These are phyloP conservation scores for Breviolum minutum DNA, from an alignment of 73 alveolate genomes.

Conservation along the genomic window DNA sequence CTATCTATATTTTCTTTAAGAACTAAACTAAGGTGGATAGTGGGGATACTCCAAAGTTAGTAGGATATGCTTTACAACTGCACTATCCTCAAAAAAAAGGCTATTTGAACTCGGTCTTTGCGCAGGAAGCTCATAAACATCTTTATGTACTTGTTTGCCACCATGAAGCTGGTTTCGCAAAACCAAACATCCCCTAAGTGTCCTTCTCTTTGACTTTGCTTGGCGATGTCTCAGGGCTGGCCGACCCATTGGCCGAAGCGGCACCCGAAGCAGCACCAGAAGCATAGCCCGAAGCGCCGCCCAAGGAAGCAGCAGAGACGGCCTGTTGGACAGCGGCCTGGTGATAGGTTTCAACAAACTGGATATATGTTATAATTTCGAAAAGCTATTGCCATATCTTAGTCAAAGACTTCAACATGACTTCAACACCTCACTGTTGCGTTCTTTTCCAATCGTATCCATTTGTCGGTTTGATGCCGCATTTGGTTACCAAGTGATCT, in stretches of 20 bases:
- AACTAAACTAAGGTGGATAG: too few species aligned
- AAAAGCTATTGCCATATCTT: too few species aligned
- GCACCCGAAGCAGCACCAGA: conserved; percentile 9
- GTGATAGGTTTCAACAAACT: not conserved
- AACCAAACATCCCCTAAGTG: not conserved
- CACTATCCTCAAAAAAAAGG: not conserved
- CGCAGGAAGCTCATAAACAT: not conserved
- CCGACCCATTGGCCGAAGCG: not conserved
- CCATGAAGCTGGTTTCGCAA: too few species aligned
- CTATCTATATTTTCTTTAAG: too few species aligned
- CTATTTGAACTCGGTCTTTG: not conserved
- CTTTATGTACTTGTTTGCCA: not conserved
- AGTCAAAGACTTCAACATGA: too few species aligned
- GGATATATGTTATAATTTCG: not conserved
- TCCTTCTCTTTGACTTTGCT: conserved; percentile 52
- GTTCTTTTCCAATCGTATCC: too few species aligned
- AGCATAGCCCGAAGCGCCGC: conserved; percentile 2
- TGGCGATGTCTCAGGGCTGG: conserved; percentile 72
- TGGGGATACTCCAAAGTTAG: too few species aligned
- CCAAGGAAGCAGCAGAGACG: conserved; percentile 65
- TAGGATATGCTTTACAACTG: not conserved
- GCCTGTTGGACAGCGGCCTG: conserved; percentile 9
- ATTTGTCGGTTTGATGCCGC: too few species aligned
- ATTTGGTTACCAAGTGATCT: too few species aligned
- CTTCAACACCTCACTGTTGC: too few species aligned